These are phyloP conservation scores for Rhododendron mucronatum DNA, from an alignment of 148 eudicot species.

Conservation along the genomic window DNA sequence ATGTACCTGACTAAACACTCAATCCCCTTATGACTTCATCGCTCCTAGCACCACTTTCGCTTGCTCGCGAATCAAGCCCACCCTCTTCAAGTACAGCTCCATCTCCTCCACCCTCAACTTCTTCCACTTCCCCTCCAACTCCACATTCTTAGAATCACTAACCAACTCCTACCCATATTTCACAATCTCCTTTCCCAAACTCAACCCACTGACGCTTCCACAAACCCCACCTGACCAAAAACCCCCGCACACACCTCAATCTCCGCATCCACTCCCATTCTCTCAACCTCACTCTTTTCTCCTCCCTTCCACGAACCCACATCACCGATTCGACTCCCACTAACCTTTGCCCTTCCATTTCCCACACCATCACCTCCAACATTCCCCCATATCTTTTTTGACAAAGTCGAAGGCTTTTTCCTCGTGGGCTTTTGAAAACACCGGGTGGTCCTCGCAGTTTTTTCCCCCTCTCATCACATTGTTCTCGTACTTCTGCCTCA, in stretches of 20 bases:
- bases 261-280: not conserved
- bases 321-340: not conserved
- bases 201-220: not conserved
- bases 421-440: no score
- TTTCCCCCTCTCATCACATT: no score
- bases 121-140: slow-evolving; percentile 41
- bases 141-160: slow-evolving; percentile 16
- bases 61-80: slow-evolving; percentile 27
- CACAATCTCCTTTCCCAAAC: slow-evolving; percentile 13
- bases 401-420: no score
- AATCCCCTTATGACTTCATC: no score
- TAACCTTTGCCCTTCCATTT: no score
- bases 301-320: not conserved
- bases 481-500: no score
- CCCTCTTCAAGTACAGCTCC: slow-evolving; percentile 14
- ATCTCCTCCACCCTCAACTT: slow-evolving; percentile 27
- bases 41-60: slow-evolving; percentile 20
- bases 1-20: no score
- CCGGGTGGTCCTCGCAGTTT: no score
- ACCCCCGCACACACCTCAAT: not conserved
- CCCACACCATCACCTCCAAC: no score
- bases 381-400: no score
- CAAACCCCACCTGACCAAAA: not conserved
- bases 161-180: slow-evolving; percentile 20
- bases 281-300: not conserved